Evolutionary conservation across 805 yeast species (phyloP), one percentile per base, ranked within the genome.

Genomic region (Ogataea paradorogensis): DNA sequence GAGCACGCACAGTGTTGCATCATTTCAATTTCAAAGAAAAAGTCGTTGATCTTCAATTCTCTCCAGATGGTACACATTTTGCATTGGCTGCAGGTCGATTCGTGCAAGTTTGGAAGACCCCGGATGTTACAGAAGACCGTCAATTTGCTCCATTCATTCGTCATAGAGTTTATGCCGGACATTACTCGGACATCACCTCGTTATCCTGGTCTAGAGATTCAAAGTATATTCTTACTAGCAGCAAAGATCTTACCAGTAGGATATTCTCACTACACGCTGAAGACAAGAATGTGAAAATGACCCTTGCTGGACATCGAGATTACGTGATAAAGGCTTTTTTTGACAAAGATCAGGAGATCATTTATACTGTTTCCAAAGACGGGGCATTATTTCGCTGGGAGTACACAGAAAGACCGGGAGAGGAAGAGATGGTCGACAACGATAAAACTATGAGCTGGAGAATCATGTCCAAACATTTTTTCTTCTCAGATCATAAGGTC

Each of bases 101-200:
- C 38, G 68, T 91, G 13, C 97, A 93, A 61, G 82, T 93, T 7
- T 93, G 99, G 99, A 82, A 79, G 55, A 87, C 97, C 1, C 97
- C 97, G 0, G 80, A 76, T 33, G 68, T 71, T 16, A 66, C 78
- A 7, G 93, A 86, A 52, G 96, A 88, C 55, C 74, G 95, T 45
- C 96, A 89, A 59, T 93, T 93, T 71, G 93, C 96, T 0, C 99
- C 99, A 11, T 93, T 93, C 63, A 85, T 91, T 27, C 83, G 95
- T 47, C 87, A 86, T 62, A 71, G 95, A 55, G 77, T 85, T 7
- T 89, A 89, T 54, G 88, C 96, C 1, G 99, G 99, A 25, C 99
- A 93, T 66, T 89, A 80, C 59, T 81, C 80, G 35, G 95, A 87
- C 52, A 78, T 93, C 16, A 71, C 77, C 1, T 78, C 89, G 2